Evolutionary conservation across 805 yeast genomes (phyloP).

Genomic region (Wickerhamomyces rabaulensis): DNA sequence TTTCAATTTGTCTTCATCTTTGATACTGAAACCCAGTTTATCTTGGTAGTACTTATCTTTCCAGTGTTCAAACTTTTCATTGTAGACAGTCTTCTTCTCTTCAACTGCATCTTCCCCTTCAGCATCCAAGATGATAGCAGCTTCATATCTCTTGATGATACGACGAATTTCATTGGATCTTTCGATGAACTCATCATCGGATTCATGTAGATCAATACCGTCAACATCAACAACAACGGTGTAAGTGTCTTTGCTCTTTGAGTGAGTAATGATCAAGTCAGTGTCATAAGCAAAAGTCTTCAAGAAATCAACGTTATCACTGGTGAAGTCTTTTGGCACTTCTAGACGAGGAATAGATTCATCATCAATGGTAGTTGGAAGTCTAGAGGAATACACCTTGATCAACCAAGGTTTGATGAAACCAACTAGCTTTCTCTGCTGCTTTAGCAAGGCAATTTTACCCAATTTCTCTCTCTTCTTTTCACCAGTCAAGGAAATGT

Average conservation of each 20-base stretch:
- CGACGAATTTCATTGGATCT: constrained; percentile 48
- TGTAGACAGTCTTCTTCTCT: constrained; percentile 57
- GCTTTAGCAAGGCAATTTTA: constrained; percentile 57
- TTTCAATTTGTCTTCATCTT: constrained; percentile 53
- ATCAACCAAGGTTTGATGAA: constrained; percentile 42
- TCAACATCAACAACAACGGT: constrained; percentile 64
- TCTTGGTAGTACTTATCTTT: constrained; percentile 78
- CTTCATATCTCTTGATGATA: constrained; percentile 58
- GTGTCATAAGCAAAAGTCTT: constrained; percentile 61
- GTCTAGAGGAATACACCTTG: constrained; percentile 26
- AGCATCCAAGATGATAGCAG: constrained; percentile 47
- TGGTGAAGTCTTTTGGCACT: constrained; percentile 38
- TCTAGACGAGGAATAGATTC: constrained; percentile 35
- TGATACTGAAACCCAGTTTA: constrained; percentile 63
- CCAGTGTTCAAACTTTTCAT: constrained; percentile 73
- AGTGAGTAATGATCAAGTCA: constrained; percentile 63
- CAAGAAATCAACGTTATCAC: constrained; percentile 51
- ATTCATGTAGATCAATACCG: constrained; percentile 64
- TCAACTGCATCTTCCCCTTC: constrained; percentile 50
- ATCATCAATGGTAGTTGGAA: constrained; percentile 23
- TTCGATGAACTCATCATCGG: constrained; percentile 56
- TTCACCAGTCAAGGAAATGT: constrained; percentile 68
- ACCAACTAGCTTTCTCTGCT: constrained; percentile 72
- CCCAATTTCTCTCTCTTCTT: constrained; percentile 62
- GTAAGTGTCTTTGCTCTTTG: constrained; percentile 49